phyloP scores from a whole-genome alignment of 225 moss, liverwort and hornwort genomes.

The Antitrichia curtipendula region DNA sequence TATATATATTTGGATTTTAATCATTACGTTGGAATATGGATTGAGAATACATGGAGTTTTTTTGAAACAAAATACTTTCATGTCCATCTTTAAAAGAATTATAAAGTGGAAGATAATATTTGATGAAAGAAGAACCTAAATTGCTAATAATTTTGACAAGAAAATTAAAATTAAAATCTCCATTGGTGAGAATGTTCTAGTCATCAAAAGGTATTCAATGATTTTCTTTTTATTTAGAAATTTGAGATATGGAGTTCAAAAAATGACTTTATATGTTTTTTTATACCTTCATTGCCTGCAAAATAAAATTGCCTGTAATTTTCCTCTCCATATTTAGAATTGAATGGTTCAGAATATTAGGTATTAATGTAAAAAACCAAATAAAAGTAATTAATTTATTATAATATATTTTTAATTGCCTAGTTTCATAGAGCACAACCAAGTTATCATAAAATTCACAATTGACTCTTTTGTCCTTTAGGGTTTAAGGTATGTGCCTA shows the following conservation, averaged over 20 bases:
- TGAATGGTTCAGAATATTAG: neutral
- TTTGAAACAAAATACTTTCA: neutral
- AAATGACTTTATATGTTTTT: neutral
- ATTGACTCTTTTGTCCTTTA: fast-evolving
- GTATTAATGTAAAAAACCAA: neutral
- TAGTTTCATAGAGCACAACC: neutral
- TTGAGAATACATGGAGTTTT: neutral
- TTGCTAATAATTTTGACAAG: neutral
- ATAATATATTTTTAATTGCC: neutral
- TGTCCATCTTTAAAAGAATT: neutral
- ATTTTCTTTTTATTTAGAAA: neutral
- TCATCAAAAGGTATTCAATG: neutral
- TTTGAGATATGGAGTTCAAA: neutral
- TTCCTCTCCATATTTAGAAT: neutral
- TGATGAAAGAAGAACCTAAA: neutral
- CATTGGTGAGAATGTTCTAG: neutral
- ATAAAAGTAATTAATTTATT: neutral
- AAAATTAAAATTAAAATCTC: neutral
- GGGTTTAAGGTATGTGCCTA: neutral
- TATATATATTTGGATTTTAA: neutral
- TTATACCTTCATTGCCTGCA: neutral
- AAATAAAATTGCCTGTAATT: neutral
- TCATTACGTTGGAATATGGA: neutral
- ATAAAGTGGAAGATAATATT: neutral
- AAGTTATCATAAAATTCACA: neutral